These are phyloP conservation scores for Neoarthrinium moseri DNA, from an alignment of 2,329 filamentous ascomycete genomes.

Conservation along the genomic window DNA sequence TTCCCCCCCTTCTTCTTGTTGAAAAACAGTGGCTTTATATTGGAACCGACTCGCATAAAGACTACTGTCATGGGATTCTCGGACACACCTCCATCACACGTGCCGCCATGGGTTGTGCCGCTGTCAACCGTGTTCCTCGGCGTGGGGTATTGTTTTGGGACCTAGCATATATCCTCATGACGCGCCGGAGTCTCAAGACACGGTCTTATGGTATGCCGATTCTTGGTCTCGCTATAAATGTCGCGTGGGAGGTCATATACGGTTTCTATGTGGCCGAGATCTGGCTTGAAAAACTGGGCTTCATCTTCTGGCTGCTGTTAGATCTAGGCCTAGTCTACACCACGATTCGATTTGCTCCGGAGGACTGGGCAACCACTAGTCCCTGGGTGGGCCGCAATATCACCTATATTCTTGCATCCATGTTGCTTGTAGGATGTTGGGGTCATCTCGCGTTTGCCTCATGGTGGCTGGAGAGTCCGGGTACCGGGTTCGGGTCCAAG, in stretches of 20 bases:
- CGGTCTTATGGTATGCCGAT: conserved; percentile 49
- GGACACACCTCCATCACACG: conserved; percentile 32
- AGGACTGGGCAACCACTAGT: conserved; percentile 38
- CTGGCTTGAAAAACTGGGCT: conserved; percentile 40
- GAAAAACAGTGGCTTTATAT: too few species aligned
- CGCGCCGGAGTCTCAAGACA: conserved; percentile 41
- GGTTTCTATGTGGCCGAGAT: conserved; percentile 44
- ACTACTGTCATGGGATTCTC: conserved; percentile 34
- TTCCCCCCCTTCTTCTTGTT: too few species aligned
- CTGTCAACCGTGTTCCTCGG: conserved; percentile 30
- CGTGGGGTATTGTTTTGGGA: conserved; percentile 38
- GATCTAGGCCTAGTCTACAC: conserved; percentile 46
- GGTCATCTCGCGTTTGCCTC: conserved; percentile 41
- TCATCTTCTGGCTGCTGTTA: conserved; percentile 47
- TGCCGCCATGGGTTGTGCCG: conserved; percentile 16
- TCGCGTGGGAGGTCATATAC: conserved; percentile 52
- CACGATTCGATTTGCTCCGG: conserved; percentile 39
- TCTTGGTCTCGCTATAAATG: conserved; percentile 45
- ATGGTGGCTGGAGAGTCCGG: conserved; percentile 46
- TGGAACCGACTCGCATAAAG: too few species aligned
- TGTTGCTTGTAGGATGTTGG: conserved; percentile 34
- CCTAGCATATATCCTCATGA: conserved; percentile 45
- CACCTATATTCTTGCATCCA: conserved; percentile 30
- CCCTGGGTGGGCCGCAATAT: conserved; percentile 41
- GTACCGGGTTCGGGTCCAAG: conserved; percentile 39